phyloP scores from a whole-genome alignment of 106 monocot genomes.

The Chionographis japonica region DNA sequence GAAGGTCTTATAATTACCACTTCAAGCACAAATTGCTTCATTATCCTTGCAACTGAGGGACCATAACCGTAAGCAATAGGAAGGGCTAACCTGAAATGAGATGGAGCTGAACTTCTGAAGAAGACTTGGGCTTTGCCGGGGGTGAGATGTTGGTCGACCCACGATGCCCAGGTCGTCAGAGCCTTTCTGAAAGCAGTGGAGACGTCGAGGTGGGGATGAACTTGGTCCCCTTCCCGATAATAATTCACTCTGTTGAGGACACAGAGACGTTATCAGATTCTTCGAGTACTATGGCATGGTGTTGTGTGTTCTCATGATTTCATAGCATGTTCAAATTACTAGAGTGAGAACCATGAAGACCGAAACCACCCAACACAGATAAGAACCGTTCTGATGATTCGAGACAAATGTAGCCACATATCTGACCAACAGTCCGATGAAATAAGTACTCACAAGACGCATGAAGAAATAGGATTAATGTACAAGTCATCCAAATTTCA shows the following conservation, averaged over 20 bases:
- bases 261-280: neutral
- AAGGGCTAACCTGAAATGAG: constrained; percentile 69
- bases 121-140: constrained; percentile 71
- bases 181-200: constrained; percentile 67
- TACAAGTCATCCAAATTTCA: too few relatives aligned
- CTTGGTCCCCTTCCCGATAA: constrained; percentile 73
- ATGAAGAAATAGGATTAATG: too few relatives aligned
- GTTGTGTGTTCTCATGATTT: too few relatives aligned
- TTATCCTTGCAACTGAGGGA: neutral
- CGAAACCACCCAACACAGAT: too few relatives aligned
- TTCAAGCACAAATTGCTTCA: neutral
- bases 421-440: too few relatives aligned
- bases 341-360: too few relatives aligned
- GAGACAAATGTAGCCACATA: too few relatives aligned
- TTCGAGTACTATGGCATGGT: neutral
- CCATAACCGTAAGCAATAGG: neutral
- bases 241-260: constrained; percentile 54
- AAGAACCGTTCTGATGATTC: too few relatives aligned
- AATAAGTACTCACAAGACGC: too few relatives aligned
- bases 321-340: too few relatives aligned
- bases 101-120: constrained; percentile 88
- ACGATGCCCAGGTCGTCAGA: constrained; percentile 80
- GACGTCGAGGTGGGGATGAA: constrained; percentile 66
- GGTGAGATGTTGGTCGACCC: constrained; percentile 63
- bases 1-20: neutral